phyloP scores from a whole-genome alignment of 768 basidiomycete species.

The Agaricus sinodeliciosus region DNA sequence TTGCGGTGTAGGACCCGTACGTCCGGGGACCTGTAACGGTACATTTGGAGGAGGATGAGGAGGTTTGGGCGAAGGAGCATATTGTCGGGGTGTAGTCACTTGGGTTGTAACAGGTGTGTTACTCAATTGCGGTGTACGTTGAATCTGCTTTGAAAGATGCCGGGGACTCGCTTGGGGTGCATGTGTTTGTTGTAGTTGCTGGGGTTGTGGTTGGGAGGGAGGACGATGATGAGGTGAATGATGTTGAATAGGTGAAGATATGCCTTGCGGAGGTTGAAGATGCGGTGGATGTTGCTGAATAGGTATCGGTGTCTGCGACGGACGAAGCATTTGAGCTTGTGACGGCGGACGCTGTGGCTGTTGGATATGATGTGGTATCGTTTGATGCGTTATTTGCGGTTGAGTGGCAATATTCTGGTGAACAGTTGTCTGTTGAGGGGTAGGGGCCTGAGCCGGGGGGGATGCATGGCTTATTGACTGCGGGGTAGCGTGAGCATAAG shows the following conservation, averaged over 20 bases:
- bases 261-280: constrained; percentile 7
- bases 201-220: background rate
- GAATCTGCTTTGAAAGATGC: constrained; percentile 7
- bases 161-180: constrained; percentile 14
- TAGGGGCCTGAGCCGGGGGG: constrained; percentile 12
- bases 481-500: background rate
- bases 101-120: constrained; percentile 9
- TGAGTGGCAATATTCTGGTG: constrained; percentile 3
- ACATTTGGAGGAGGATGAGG: constrained; percentile 8
- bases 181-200: constrained; percentile 9
- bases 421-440: background rate
- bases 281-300: constrained; percentile 9
- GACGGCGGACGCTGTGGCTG: constrained; percentile 9
- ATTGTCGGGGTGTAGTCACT: constrained; percentile 10
- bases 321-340: constrained; percentile 3
- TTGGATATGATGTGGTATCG: constrained; percentile 15
- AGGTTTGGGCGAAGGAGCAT: constrained; percentile 16
- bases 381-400: constrained; percentile 14
- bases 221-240: constrained; percentile 9
- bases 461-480: constrained; percentile 2
- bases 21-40: background rate
- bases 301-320: constrained; percentile 12
- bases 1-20: constrained; percentile 5
- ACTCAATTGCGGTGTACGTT: constrained; percentile 4
- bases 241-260: constrained; percentile 2